Conservation (phyloP, 768 basidiomycete species). For the Rubroboletus pulcherrimus region DNA sequence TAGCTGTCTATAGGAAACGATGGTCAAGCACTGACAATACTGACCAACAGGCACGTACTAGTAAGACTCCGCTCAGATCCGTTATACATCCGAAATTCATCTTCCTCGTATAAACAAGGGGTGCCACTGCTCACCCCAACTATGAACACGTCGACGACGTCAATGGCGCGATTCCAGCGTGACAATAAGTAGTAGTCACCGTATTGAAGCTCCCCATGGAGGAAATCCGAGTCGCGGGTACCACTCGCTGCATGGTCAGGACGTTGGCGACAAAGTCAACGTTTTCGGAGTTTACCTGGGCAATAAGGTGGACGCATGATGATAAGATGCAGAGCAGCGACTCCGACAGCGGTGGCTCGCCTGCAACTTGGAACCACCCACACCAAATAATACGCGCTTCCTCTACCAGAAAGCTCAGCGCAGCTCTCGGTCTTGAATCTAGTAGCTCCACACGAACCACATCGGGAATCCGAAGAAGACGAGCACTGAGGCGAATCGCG, state of each 20-base stretch:
- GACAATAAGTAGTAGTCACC: no score
- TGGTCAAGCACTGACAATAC: neutral
- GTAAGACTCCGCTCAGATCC: neutral
- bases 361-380: neutral
- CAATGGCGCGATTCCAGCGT: neutral
- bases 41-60: neutral
- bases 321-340: neutral
- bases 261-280: neutral
- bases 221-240: neutral
- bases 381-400: neutral
- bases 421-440: neutral
- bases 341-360: neutral
- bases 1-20: neutral
- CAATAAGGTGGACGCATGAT: neutral
- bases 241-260: no score
- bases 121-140: neutral
- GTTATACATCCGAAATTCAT: neutral
- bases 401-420: neutral
- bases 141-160: neutral
- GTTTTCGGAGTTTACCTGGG: neutral
- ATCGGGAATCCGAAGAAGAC: neutral
- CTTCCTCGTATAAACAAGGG: neutral
- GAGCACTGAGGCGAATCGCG: neutral
- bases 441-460: neutral
- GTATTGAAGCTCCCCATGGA: neutral